Conservation (phyloP, 225 moss, liverwort and hornwort species). For the Bryoerythrophyllum caledonicum region DNA sequence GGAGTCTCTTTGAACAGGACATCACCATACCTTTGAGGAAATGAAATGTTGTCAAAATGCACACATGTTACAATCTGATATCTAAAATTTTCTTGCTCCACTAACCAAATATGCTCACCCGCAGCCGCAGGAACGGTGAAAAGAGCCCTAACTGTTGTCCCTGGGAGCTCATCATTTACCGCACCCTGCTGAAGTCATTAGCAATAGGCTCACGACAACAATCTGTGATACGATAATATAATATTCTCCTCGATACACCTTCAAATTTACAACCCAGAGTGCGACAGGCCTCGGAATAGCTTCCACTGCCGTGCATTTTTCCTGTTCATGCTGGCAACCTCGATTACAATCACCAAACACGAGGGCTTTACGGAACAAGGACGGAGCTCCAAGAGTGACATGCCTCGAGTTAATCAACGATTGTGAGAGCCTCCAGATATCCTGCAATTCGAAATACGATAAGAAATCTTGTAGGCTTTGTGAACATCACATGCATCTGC, state of each 20-base stretch:
- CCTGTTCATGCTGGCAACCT: background rate
- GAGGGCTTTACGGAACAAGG: background rate
- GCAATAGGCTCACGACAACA: background rate
- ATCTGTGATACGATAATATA: background rate
- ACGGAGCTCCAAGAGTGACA: background rate
- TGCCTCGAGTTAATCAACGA: background rate
- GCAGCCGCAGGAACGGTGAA: too few relatives aligned
- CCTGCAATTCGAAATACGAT: slow-evolving; percentile 12
- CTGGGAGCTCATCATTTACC: background rate
- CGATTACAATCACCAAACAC: background rate
- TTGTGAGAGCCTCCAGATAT: background rate
- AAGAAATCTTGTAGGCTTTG: slow-evolving; percentile 4
- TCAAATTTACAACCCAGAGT: background rate
- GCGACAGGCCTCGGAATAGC: slow-evolving; percentile 4
- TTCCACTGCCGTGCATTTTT: background rate
- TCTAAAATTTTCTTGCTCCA: too few relatives aligned
- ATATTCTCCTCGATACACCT: background rate
- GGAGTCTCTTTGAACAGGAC: too few relatives aligned
- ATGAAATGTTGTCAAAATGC: too few relatives aligned
- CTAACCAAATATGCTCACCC: too few relatives aligned
- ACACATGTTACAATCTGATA: too few relatives aligned
- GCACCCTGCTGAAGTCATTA: background rate
- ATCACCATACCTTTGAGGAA: too few relatives aligned
- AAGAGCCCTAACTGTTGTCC: too few relatives aligned
- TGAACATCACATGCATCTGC: slow-evolving; percentile 7